Percentiles rank a stretch among this genome's conserved stretches.
Conservation (phyloP, 768 basidiomycete species). For the Termitomyces bulborhizus region DNA sequence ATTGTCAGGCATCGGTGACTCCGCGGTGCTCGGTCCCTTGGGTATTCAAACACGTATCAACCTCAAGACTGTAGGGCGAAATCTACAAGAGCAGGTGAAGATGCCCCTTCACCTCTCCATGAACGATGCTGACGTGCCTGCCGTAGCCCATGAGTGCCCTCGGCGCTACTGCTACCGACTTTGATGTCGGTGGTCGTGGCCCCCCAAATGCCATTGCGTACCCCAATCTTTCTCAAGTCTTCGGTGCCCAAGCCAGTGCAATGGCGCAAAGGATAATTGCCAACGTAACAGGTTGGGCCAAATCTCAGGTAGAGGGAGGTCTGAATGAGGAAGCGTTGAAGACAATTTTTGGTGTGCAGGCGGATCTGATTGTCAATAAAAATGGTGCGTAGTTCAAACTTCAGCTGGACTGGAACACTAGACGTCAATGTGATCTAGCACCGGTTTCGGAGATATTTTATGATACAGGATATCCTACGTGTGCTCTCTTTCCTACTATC, state of each 20-base stretch:
- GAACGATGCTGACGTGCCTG: background rate
- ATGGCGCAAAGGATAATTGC: slow-evolving; percentile 29
- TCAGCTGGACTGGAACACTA: background rate
- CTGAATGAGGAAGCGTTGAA: slow-evolving; percentile 33
- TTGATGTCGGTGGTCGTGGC: slow-evolving; percentile 34
- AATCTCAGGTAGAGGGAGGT: slow-evolving; percentile 33
- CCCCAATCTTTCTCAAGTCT: slow-evolving; percentile 44
- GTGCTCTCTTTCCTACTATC: slow-evolving; percentile 4
- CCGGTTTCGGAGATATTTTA: slow-evolving; percentile 44
- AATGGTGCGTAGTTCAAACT: slow-evolving; percentile 30
- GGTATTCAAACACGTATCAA: slow-evolving; percentile 42
- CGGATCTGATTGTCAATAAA: slow-evolving; percentile 38
- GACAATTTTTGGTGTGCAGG: slow-evolving; percentile 38
- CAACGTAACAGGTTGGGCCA: slow-evolving; percentile 37
- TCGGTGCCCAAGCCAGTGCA: slow-evolving; percentile 25
- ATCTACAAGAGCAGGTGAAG: slow-evolving; percentile 50
- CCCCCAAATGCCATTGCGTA: slow-evolving; percentile 44
- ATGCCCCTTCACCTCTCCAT: background rate
- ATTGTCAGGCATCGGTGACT: slow-evolving; percentile 52
- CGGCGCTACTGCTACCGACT: slow-evolving; percentile 33
- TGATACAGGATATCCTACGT: slow-evolving; percentile 41
- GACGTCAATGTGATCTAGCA: slow-evolving; percentile 17
- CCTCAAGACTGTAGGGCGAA: slow-evolving; percentile 45
- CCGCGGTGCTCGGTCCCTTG: slow-evolving; percentile 34
- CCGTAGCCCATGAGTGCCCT: slow-evolving; percentile 34